Base-by-base conservation (phyloP, 2,329 filamentous ascomycete species). In the Calonectria multiphialidica region DNA sequence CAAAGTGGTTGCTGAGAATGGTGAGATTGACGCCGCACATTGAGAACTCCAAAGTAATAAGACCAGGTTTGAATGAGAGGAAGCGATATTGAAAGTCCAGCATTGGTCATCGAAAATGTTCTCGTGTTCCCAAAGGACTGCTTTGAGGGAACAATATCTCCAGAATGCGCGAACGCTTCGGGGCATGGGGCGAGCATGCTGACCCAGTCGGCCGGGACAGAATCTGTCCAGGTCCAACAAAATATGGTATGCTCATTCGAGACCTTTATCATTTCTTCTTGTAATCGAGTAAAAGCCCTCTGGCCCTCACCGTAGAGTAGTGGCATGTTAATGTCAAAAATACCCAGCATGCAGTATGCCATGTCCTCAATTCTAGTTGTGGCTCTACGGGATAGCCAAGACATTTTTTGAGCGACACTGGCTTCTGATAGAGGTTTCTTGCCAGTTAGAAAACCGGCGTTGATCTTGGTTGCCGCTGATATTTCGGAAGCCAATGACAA, bases 311-410 rank as follows among this genome's bases (percentile, higher is more conserved):
- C 81, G 3, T 66, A 83, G 0, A 82, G 66, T 21, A 83, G 57
- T 1, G 80, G 79, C 79, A 83, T 82, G 16, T 79, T 80, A 15
- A 83, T 74, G 16, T 71, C 74, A 21, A 81, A 82, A 3, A 83
- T 62, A 1, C 81, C 81, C 5, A 83, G 57, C 12, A 83, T 73
- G 37, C 79, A 81, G 59, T 82, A 83, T 0, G 82, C 80, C 23
- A 70, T 64, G 67, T 83, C 81, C 44, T 81, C 76, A 35, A 47
- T 6, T 12, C 79, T 72, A 0, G 71, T 80, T 2, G 79, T 82
- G 15, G 62, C 23, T 65, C 44, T 13, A 4, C 30, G 53, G 12
- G 53, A 57, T 15, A 57, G 4, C 53, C 53, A 57, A 5, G 53
- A 40, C 53, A 57, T 57, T 21, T 57, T 57, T 40, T 57, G 53